These are phyloP conservation scores for Strigomonas culicis DNA, from an alignment of 208 protist species.

Conservation along the genomic window DNA sequence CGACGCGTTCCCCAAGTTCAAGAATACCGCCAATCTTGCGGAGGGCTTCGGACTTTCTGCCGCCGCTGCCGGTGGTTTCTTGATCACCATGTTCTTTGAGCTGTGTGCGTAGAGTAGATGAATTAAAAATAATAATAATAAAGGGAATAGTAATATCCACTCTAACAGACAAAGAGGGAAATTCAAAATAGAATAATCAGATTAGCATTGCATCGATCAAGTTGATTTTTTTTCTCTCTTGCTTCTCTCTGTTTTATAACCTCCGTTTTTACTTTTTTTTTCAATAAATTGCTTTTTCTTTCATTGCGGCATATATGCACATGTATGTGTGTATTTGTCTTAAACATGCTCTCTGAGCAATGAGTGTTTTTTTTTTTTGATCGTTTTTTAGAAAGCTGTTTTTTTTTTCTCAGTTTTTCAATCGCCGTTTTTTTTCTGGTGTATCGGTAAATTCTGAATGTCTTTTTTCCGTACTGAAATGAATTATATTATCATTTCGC, in stretches of 20 bases:
- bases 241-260: background rate
- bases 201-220: no score
- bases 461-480: no score
- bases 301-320: no score
- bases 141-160: background rate
- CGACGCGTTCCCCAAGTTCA: background rate
- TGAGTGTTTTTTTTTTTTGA: background rate
- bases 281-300: background rate
- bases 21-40: background rate
- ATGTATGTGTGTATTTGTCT: no score
- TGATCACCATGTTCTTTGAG: slow-evolving; percentile 15
- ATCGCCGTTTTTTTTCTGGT: slow-evolving; percentile 3
- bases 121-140: slow-evolving; percentile 2
- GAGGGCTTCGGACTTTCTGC: slow-evolving; percentile 19
- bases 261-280: background rate
- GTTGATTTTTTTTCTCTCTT: slow-evolving; percentile 16
- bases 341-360: no score
- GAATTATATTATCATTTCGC: no score
- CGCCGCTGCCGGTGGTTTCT: slow-evolving; percentile 5
- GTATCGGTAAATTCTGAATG: no score
- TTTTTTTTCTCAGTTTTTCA: background rate
- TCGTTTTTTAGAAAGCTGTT: background rate
- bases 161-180: slow-evolving; percentile 8
- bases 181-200: slow-evolving; percentile 14
- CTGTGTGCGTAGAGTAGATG: slow-evolving; percentile 16